These are phyloP conservation scores for Dioscorea dumetorum DNA, from an alignment of 106 monocot genomes.

Conservation along the genomic window DNA sequence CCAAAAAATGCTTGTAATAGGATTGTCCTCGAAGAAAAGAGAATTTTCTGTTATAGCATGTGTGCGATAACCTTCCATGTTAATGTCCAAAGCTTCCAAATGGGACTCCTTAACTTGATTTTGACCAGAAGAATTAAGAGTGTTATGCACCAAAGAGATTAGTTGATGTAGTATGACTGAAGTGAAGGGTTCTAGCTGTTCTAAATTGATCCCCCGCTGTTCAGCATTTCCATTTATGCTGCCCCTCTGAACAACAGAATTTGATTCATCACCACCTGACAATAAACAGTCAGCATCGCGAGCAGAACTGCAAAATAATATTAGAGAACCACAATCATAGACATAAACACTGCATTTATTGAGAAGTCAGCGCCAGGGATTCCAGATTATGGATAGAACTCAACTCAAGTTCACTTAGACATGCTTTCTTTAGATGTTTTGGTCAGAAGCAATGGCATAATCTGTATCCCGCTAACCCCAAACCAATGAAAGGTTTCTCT, in stretches of 20 bases:
- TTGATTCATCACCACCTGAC: slow-evolving; percentile 18
- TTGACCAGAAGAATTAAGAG: slow-evolving; percentile 24
- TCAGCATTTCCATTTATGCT: slow-evolving; percentile 3
- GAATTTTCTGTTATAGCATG: slow-evolving; percentile 10
- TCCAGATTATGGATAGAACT: too few relatives aligned
- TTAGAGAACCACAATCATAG: too few relatives aligned
- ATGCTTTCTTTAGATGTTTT: too few relatives aligned
- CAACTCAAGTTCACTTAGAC: too few relatives aligned
- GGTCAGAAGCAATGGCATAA: too few relatives aligned
- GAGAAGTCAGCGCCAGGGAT: too few relatives aligned
- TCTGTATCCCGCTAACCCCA: too few relatives aligned
- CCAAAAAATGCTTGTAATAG: slow-evolving; percentile 53
- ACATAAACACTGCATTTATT: too few relatives aligned
- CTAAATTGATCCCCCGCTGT: slow-evolving; percentile 10
- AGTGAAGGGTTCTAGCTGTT: slow-evolving; percentile 41
- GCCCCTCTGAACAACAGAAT: slow-evolving; percentile 6
- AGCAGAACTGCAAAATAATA: too few relatives aligned
- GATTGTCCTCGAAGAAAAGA: slow-evolving; percentile 22
- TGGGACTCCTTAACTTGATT: slow-evolving; percentile 4
- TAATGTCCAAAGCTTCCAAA: slow-evolving; percentile 1
- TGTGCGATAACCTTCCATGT: slow-evolving; percentile 1
- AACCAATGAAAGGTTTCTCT: too few relatives aligned
- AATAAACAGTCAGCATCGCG: not conserved
- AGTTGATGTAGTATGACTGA: slow-evolving; percentile 44
- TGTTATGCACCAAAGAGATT: slow-evolving; percentile 67